These are phyloP conservation scores for Termitomyces bulborhizus DNA, from an alignment of 768 basidiomycete genomes.

Conservation along the genomic window DNA sequence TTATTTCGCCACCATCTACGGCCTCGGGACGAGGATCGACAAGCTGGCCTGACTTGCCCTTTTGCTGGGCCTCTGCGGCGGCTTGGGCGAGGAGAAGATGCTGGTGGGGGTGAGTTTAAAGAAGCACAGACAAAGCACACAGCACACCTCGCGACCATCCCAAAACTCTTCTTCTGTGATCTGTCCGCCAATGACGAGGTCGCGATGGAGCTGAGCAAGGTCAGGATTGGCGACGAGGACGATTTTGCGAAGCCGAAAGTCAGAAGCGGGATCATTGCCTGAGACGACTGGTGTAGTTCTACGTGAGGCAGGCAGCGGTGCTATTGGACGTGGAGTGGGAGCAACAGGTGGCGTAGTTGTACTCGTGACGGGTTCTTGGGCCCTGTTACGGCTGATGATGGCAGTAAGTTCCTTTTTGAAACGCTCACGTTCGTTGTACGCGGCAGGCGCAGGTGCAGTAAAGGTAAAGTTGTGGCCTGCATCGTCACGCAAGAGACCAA, in stretches of 20 bases:
- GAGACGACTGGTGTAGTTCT: slow-evolving; percentile 44
- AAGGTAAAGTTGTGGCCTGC: slow-evolving; percentile 81
- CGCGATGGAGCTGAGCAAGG: slow-evolving; percentile 74
- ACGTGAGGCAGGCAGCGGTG: slow-evolving; percentile 46
- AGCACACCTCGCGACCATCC: slow-evolving; percentile 85
- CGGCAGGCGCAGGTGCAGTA: slow-evolving; percentile 56
- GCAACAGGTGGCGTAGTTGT: too few species aligned
- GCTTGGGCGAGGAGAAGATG: slow-evolving; percentile 73
- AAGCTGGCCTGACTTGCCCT: slow-evolving; percentile 79
- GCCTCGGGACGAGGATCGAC: slow-evolving; percentile 87
- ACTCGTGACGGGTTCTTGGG: slow-evolving; percentile 17
- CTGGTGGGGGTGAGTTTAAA: slow-evolving; percentile 30
- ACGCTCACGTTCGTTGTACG: slow-evolving; percentile 67
- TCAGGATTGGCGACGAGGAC: slow-evolving; percentile 77
- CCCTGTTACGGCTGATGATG: slow-evolving; percentile 72
- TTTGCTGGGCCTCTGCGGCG: slow-evolving; percentile 64
- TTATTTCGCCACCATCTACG: slow-evolving; percentile 78
- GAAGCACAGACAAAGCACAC: slow-evolving; percentile 4
- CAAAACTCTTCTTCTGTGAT: slow-evolving; percentile 95
- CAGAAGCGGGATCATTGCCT: slow-evolving; percentile 53
- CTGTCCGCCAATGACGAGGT: slow-evolving; percentile 79
- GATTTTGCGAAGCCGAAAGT: slow-evolving; percentile 71
- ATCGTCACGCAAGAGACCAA: slow-evolving; percentile 64
- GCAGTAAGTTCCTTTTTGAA: slow-evolving; percentile 77
- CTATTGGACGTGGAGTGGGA: slow-evolving; percentile 24